phyloP scores from a whole-genome alignment of 257 asterid species.

The Solanum megistacrolobum region DNA sequence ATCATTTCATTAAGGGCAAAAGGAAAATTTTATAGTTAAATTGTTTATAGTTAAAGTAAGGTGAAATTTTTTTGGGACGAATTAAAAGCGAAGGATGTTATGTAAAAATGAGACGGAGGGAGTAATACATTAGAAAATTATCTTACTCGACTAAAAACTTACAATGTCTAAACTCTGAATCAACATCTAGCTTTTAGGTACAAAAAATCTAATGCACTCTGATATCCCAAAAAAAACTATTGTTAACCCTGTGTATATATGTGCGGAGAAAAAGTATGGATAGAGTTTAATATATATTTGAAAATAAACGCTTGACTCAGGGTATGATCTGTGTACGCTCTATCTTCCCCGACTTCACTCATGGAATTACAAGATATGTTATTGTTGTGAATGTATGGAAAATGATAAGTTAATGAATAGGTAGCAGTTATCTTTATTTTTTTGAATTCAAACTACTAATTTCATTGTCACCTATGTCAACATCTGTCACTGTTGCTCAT shows the following conservation, averaged over 20 bases:
- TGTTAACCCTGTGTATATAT: not conserved
- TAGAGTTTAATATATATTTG: not conserved
- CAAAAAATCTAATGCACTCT: not conserved
- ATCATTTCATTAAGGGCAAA: too few species aligned
- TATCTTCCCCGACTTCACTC: not conserved
- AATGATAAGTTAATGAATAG: not conserved
- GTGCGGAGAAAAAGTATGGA: not conserved
- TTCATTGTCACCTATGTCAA: not conserved
- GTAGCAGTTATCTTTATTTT: not conserved
- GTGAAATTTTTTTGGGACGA: too few species aligned
- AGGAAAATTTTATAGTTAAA: too few species aligned
- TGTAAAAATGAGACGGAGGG: too few species aligned
- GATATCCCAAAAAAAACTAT: not conserved
- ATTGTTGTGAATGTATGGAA: not conserved
- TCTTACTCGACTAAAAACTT: not conserved
- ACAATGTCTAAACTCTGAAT: not conserved
- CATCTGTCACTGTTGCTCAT: not conserved
- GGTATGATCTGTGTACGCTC: not conserved
- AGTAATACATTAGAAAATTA: not conserved
- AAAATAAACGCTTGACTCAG: not conserved
- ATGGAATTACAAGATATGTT: not conserved
- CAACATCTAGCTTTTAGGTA: not conserved
- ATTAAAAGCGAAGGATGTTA: too few species aligned
- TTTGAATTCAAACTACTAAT: not conserved
- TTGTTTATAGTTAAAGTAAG: too few species aligned